Base-by-base conservation (phyloP, 2,329 filamentous ascomycete species). In the Huntiella bhutanensis region DNA sequence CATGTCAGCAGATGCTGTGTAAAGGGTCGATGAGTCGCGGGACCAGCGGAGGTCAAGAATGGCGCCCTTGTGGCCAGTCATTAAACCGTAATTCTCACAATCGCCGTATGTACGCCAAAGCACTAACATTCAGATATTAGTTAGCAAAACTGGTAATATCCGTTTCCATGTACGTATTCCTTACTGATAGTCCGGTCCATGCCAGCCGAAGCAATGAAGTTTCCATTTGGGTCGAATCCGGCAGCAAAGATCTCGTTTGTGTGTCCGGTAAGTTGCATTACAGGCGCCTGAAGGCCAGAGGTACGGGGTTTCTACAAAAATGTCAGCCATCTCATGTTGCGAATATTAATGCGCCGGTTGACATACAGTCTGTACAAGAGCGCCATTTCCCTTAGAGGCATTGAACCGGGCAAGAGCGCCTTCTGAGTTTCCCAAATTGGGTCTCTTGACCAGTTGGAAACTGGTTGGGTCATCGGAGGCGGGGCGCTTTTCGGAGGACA, bases 1-100 rank as follows among this genome's bases (percentile, higher is more conserved):
- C 73, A 78, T 87, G 60, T 98, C 91, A 53, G 91, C 87, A 33
- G 87, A 94, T 39, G 87, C 87, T 5, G 88, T 91, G 58, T 88
- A 96, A 44, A 98, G 62, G 37, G 88, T 80, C 56, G 82, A 77
- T 15, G 86, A 92, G 64, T 98, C 91, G 59, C 91, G 80, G 22
- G 91, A 94, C 91, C 91, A 98, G 58, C 94, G 86, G 40, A 98
- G 66, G 61, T 96, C 91, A 19, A 96, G 68, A 42, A 98, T 68
- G 1, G 91, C 91, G 53, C 85, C 85, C 59, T 84, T 86, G 65
- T 98, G 91, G 33, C 91, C 91, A 6, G 70, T 85, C 45, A 98
- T 68, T 22, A 83, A 66, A 50, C 88, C 87, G 57, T 95, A 95
- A 64, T 98, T 98, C 57, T 93, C 83, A 65, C 88, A 95, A 55